These are phyloP conservation scores for Conoideocrella luteorostrata DNA, from an alignment of 2,329 filamentous ascomycete genomes.

Conservation along the genomic window DNA sequence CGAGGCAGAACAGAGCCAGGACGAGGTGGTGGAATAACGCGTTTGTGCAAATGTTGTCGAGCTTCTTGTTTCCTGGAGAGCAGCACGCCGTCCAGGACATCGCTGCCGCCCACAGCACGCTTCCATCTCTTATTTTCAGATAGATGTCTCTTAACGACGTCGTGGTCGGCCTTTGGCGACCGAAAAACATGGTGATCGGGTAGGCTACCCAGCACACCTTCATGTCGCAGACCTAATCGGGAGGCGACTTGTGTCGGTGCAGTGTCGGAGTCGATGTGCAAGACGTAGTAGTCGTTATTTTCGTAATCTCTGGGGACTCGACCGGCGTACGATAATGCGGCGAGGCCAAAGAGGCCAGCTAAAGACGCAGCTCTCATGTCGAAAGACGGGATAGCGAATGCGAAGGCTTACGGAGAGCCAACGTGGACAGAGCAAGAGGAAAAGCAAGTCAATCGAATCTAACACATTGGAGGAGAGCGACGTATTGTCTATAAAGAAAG, in stretches of 20 bases:
- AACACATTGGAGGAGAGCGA: constrained; percentile 1
- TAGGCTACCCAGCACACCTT: constrained; percentile 74
- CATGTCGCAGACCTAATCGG: constrained; percentile 68
- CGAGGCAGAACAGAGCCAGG: constrained; percentile 18
- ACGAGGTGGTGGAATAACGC: constrained; percentile 36
- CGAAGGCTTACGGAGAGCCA: not conserved
- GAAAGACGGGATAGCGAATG: constrained; percentile 1
- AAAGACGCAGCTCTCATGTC: constrained; percentile 47
- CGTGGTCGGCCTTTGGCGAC: constrained; percentile 54
- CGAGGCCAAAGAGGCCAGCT: constrained; percentile 47
- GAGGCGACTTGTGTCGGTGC: constrained; percentile 64
- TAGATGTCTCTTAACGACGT: constrained; percentile 51
- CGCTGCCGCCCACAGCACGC: constrained; percentile 42
- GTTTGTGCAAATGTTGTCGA: constrained; percentile 48
- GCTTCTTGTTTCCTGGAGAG: constrained; percentile 69
- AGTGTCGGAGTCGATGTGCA: constrained; percentile 66
- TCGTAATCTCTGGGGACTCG: constrained; percentile 64
- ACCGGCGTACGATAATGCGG: constrained; percentile 40
- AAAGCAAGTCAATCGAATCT: constrained; percentile 1
- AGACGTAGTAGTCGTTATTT: constrained; percentile 84
- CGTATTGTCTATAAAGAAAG: not conserved
- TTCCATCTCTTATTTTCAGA: constrained; percentile 54
- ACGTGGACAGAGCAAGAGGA: not conserved
- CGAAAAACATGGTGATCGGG: constrained; percentile 81
- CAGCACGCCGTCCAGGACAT: constrained; percentile 66